Conservation (phyloP, 2,329 filamentous ascomycete genomes). For the Penicillium sp. region DNA sequence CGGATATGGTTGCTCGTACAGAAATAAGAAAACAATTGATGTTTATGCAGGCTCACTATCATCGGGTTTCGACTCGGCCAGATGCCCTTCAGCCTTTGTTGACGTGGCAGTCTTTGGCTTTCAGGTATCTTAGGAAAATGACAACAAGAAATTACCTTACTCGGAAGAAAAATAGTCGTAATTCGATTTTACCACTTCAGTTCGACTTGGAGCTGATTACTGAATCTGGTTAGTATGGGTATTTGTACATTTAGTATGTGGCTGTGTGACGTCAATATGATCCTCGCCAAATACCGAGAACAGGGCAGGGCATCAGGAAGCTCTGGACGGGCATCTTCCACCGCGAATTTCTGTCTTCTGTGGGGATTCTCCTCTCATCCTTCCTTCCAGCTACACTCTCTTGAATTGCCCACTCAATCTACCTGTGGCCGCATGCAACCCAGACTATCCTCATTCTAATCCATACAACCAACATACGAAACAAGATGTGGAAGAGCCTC, state of each 20-base stretch:
- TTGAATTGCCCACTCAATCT: not conserved
- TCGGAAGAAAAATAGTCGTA: not conserved
- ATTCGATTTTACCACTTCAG: not conserved
- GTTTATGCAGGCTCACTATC: constrained; percentile 5
- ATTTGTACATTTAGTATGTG: not conserved
- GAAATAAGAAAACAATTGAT: constrained; percentile 1
- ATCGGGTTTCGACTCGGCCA: constrained; percentile 8
- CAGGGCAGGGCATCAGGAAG: constrained; percentile 13
- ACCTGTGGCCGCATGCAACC: not conserved
- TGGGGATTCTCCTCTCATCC: not conserved
- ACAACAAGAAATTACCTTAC: not conserved
- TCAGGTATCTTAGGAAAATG: not conserved
- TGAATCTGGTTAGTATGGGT: constrained; percentile 17
- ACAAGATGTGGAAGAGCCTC: constrained; percentile 26
- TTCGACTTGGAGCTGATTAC: constrained; percentile 16
- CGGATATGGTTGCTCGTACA: not conserved
- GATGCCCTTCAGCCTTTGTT: constrained; percentile 3
- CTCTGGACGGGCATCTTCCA: not conserved
- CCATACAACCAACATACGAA: not conserved
- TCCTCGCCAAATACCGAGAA: constrained; percentile 12
- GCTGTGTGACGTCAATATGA: constrained; percentile 34
- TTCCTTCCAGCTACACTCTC: not conserved
- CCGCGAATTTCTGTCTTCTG: not conserved
- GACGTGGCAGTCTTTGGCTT: constrained; percentile 11
- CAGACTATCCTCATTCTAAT: not conserved